Percentiles rank a stretch among this genome's conserved stretches.
Conservation (phyloP, 306 rosid genomes). For the Sindora glabra region DNA sequence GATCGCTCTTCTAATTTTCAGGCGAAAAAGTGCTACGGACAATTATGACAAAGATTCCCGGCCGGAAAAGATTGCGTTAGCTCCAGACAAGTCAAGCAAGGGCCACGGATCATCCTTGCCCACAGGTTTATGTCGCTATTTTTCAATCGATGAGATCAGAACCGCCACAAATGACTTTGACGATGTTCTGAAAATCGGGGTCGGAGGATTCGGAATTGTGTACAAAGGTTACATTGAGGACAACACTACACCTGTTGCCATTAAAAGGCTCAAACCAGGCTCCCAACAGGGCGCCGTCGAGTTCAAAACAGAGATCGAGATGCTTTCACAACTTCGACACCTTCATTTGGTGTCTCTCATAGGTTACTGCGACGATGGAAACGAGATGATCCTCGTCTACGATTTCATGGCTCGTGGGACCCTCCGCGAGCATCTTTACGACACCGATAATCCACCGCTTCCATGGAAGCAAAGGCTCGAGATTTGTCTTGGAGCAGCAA, state of each 20-base stretch:
- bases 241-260: conserved; percentile 18
- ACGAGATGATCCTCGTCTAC: conserved; percentile 38
- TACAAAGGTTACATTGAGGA: conserved; percentile 43
- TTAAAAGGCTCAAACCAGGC: conserved; percentile 39
- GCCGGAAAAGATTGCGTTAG: too few relatives aligned
- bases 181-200: background rate
- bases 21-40: background rate
- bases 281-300: conserved; percentile 34
- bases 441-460: conserved; percentile 13
- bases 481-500: conserved; percentile 39
- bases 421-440: conserved; percentile 40
- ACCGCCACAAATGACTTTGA: conserved; percentile 1
- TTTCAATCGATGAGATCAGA: background rate
- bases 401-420: conserved; percentile 53
- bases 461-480: conserved; percentile 39
- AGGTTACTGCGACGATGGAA: conserved; percentile 29
- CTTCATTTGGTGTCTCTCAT: conserved; percentile 33
- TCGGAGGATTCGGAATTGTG: conserved; percentile 24
- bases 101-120: background rate
- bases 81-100: conserved; percentile 3
- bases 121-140: background rate
- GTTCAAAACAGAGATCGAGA: conserved; percentile 40
- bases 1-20: background rate
- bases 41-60: too few relatives aligned
- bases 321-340: conserved; percentile 38